Base-by-base conservation (phyloP, 2,329 filamentous ascomycete genomes). In the Thermoascus crustaceus region DNA sequence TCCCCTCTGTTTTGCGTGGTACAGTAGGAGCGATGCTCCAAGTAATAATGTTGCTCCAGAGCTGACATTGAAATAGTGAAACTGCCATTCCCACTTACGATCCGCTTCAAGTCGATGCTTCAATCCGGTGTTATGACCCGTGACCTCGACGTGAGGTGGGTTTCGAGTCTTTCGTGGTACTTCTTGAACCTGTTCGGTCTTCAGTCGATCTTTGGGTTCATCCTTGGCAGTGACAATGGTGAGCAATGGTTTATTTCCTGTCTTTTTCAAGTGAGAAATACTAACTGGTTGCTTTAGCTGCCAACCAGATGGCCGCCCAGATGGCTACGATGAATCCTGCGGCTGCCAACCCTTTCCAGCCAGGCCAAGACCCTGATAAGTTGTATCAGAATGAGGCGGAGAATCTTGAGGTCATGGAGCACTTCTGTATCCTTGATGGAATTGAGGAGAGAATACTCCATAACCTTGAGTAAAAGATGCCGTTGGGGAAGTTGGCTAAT, bases 31-130 rank as follows among this genome's bases (percentile, higher is more conserved):
- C 10, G 9, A 14, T 35, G 32, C 42, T 46, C 30, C 56, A 57
- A 13, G 19, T 14, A 19, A 7, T 3, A n/a, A 14, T 18, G 30
- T 50, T 57, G 45, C 61, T 40, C 9, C 3, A 4, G 5, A 13
- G 26, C 32, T 4, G 10, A 24, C 7, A n/a, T n/a, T n/a, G n/a
- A n/a, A n/a, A 42, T 49, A 79, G 87, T 98, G 76, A 95, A 95
- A 79, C 67, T 98, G 17, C 91, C 91, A 0, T 98, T 98, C 62
- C 91, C 93, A 3, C 75, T 98, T 47, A 98, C 91, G 20, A 88
- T 95, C 62, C 93, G 94, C 61, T 98, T 98, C 75, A 98, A 98
- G 73, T 91, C 86, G 49, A 98, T 98, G 91, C 73, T 98, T 35
- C 91, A 98, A 67, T 89, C 89, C 26, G 91, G 91, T 52, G 89